A percentile compares a stretch with the other conserved stretches of the same genome.
Conservation (phyloP, 2,329 filamentous ascomycete genomes). For the Aspergillus neotritici region DNA sequence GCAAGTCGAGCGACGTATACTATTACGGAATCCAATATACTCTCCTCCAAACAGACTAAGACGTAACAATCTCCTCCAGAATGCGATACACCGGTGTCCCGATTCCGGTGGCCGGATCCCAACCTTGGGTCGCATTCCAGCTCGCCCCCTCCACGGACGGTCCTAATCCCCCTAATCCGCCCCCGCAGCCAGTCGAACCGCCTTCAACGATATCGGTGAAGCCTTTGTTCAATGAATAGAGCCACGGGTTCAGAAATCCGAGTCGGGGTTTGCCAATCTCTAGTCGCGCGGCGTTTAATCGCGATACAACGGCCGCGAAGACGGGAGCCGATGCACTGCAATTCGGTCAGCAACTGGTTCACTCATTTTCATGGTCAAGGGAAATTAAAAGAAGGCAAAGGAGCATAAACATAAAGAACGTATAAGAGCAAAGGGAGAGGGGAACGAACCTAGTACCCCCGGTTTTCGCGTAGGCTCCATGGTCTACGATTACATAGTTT, state of each 20-base stretch:
- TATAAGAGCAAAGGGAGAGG: background rate
- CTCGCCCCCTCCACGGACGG: slow-evolving; percentile 41
- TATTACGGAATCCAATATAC: background rate
- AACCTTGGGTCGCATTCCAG: slow-evolving; percentile 48
- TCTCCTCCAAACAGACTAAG: background rate
- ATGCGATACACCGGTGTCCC: slow-evolving; percentile 19
- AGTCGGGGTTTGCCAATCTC: slow-evolving; percentile 48
- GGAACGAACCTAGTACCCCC: slow-evolving; percentile 43
- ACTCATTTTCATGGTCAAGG: background rate
- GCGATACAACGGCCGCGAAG: slow-evolving; percentile 57
- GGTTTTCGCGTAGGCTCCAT: slow-evolving; percentile 33
- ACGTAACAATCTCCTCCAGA: slow-evolving; percentile 10
- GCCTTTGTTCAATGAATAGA: slow-evolving; percentile 47
- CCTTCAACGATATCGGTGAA: slow-evolving; percentile 48
- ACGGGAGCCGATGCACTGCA: slow-evolving; percentile 54
- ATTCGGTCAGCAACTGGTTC: background rate
- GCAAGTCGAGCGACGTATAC: background rate
- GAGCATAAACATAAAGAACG: background rate
- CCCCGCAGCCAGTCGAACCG: slow-evolving; percentile 43
- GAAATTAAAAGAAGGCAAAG: background rate
- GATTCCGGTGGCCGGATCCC: slow-evolving; percentile 48
- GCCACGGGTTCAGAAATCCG: slow-evolving; percentile 59
- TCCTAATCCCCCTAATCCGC: slow-evolving; percentile 35
- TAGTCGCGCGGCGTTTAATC: slow-evolving; percentile 60
- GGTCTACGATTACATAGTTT: slow-evolving; percentile 37